Evolutionary conservation across 2,329 filamentous ascomycete genomes (phyloP).

Genomic region (Neoascochyta sp.): DNA sequence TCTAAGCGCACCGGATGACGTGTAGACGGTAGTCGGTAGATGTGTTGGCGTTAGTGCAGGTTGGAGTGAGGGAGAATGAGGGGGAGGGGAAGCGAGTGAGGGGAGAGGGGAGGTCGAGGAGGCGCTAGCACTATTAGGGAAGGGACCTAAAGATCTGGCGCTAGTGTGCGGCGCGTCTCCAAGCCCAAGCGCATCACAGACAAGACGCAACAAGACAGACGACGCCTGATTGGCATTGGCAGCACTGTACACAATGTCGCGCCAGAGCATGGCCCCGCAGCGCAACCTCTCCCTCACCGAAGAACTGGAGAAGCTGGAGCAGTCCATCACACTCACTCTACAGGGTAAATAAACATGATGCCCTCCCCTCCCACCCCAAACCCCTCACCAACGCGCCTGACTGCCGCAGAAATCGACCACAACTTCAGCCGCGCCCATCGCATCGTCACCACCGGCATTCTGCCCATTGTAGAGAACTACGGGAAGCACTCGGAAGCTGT

Average conservation of each 20-base stretch:
- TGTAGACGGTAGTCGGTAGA: too few species aligned
- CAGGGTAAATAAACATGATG: conserved; percentile 65
- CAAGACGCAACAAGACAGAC: background rate
- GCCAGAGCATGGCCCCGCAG: conserved; percentile 46
- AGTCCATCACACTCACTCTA: conserved; percentile 91
- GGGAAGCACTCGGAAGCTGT: conserved; percentile 88
- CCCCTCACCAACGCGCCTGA: conserved; percentile 27
- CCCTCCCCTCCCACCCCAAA: too few species aligned
- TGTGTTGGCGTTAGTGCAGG: too few species aligned
- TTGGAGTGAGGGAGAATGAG: too few species aligned
- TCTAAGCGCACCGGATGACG: too few species aligned
- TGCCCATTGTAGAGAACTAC: conserved; percentile 93
- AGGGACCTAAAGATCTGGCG: too few species aligned
- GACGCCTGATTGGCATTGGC: too few species aligned
- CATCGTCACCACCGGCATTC: conserved; percentile 89
- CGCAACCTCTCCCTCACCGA: conserved; percentile 77
- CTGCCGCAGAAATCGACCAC: conserved; percentile 79
- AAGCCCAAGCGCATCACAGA: too few species aligned
- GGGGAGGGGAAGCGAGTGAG: too few species aligned
- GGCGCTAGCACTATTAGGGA: too few species aligned
- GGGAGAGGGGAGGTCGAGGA: too few species aligned
- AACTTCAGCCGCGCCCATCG: conserved; percentile 97
- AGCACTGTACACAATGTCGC: conserved; percentile 47
- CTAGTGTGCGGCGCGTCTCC: too few species aligned
- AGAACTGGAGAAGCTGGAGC: conserved; percentile 91